Evolutionary conservation across 2,329 filamentous ascomycete genomes (phyloP).

Genomic region (Mycosphaerella sp.): DNA sequence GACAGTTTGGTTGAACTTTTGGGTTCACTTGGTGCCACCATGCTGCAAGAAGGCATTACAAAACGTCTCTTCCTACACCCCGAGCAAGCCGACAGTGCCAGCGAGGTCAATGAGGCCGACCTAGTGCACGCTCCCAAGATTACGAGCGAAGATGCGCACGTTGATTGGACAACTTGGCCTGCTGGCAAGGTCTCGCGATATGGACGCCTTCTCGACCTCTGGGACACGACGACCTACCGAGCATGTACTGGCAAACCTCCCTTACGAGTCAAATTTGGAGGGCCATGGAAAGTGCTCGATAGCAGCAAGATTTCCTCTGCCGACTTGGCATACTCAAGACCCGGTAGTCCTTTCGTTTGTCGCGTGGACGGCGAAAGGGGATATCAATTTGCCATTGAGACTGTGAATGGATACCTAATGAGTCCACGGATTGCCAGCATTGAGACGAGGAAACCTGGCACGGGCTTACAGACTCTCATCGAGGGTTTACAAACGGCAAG

Average conservation of each 20-base stretch:
- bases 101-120: slow-evolving; percentile 22
- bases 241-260: slow-evolving; percentile 10
- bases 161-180: slow-evolving; percentile 55
- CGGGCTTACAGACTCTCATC: slow-evolving; percentile 16
- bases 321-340: not conserved
- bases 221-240: slow-evolving; percentile 45
- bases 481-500: slow-evolving; percentile 10
- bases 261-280: slow-evolving; percentile 23
- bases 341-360: slow-evolving; percentile 4
- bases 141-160: slow-evolving; percentile 53
- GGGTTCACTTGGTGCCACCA: slow-evolving; percentile 57
- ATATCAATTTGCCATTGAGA: slow-evolving; percentile 15
- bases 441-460: slow-evolving; percentile 21
- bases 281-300: slow-evolving; percentile 18
- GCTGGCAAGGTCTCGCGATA: slow-evolving; percentile 51
- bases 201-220: slow-evolving; percentile 59
- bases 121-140: slow-evolving; percentile 65
- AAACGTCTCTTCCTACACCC: slow-evolving; percentile 60
- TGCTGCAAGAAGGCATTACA: slow-evolving; percentile 63
- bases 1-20: slow-evolving; percentile 49
- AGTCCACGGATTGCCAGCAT: slow-evolving; percentile 21
- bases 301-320: not conserved
- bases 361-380: slow-evolving; percentile 3
- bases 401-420: slow-evolving; percentile 18
- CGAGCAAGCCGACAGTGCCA: slow-evolving; percentile 5